A percentile compares a stretch with the other conserved stretches of the same genome.
phyloP scores from a whole-genome alignment of 108 stramenopile species.

The Fistulifera solaris region DNA sequence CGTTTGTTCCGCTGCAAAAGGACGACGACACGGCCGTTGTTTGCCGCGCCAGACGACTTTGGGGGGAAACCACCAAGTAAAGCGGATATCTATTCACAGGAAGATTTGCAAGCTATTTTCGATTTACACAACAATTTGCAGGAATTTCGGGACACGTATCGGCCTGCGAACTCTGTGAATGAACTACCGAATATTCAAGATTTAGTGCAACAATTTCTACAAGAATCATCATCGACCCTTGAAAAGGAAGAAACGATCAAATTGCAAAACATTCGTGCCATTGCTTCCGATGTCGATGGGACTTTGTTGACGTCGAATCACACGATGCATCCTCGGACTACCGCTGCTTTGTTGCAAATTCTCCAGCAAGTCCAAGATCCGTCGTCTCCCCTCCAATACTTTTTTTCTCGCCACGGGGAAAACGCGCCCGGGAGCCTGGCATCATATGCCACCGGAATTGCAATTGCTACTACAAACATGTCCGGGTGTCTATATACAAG shows the following conservation, averaged over 20 bases:
- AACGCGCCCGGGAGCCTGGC: constrained; percentile 58
- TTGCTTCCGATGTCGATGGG: constrained; percentile 86
- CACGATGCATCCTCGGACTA: constrained; percentile 57
- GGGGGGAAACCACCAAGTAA: constrained; percentile 45
- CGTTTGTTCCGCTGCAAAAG: too few species aligned
- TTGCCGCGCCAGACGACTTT: too few species aligned
- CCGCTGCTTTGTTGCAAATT: constrained; percentile 38
- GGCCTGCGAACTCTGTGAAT: not conserved
- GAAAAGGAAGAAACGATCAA: not conserved
- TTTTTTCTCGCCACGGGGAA: constrained; percentile 88
- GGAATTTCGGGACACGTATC: constrained; percentile 4
- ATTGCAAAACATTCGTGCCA: constrained; percentile 34
- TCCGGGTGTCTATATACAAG: constrained; percentile 69
- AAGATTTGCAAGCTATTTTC: constrained; percentile 54
- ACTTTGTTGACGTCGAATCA: constrained; percentile 60
- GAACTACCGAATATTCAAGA: constrained; percentile 33
- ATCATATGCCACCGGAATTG: constrained; percentile 37
- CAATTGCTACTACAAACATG: constrained; percentile 12
- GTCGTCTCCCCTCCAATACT: constrained; percentile 19
- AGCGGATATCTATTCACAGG: constrained; percentile 51
- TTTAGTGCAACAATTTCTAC: constrained; percentile 42
- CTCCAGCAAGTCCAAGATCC: constrained; percentile 24
- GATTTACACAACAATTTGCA: constrained; percentile 39
- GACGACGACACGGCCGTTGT: too few species aligned
- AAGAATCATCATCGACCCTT: constrained; percentile 7